Percentiles rank a stretch among this genome's conserved stretches.
phyloP scores from a whole-genome alignment of 768 basidiomycete genomes.

The Xanthoconium purpureum region DNA sequence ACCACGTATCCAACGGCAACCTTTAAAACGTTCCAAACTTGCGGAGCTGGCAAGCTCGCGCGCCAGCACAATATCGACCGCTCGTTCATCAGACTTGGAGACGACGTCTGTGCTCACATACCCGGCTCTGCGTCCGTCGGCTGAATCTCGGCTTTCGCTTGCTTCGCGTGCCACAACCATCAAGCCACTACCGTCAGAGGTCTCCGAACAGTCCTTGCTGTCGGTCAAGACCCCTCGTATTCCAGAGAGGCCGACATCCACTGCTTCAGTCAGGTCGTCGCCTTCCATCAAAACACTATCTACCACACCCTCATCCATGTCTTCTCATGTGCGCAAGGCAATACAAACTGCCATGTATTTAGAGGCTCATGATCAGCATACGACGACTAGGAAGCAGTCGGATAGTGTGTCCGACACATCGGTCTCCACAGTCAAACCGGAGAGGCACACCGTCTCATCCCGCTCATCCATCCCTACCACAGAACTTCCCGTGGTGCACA shows the following conservation, averaged over 20 bases:
- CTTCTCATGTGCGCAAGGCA: conserved; percentile 61
- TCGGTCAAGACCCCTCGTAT: conserved; percentile 25
- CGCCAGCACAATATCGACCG: conserved; percentile 49
- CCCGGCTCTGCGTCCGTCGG: conserved; percentile 64
- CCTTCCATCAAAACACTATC: conserved; percentile 25
- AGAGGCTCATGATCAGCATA: conserved; percentile 48
- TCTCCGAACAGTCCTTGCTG: conserved; percentile 16
- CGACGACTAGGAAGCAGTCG: conserved; percentile 2
- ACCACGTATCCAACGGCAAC: conserved; percentile 15
- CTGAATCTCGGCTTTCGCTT: conserved; percentile 45
- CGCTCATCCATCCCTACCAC: conserved; percentile 18
- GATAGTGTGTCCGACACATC: conserved; percentile 19
- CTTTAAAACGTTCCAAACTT: conserved; percentile 59
- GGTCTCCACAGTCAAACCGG: conserved; percentile 22
- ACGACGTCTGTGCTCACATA: conserved; percentile 70
- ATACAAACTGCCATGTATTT: conserved; percentile 64
- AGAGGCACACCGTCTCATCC: conserved; percentile 19
- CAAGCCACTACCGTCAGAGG: conserved; percentile 12
- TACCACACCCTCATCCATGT: conserved; percentile 46
- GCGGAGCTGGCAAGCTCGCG: conserved; percentile 66
- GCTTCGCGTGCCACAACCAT: conserved; percentile 24
- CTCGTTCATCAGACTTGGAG: conserved; percentile 52
- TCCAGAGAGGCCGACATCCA: conserved; percentile 12
- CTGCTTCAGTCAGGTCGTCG: conserved; percentile 25
- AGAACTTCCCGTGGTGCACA: conserved; percentile 8